These are phyloP conservation scores for Ambrosiella xylebori DNA, from an alignment of 2,329 filamentous ascomycete genomes.

Conservation along the genomic window DNA sequence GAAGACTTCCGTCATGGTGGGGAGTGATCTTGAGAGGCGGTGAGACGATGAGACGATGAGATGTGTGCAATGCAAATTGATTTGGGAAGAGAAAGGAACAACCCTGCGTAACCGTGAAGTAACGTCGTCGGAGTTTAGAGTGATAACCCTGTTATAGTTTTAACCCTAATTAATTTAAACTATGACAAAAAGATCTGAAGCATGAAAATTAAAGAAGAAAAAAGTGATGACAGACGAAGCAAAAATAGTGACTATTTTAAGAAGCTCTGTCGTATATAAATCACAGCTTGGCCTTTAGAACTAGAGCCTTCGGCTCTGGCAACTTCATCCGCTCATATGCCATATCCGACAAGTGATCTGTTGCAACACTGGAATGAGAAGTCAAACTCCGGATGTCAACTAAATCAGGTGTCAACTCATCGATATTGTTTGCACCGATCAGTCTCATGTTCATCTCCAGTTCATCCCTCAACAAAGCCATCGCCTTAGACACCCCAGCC, in stretches of 20 bases:
- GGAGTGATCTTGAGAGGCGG: not conserved
- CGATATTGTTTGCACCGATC: conserved; percentile 60
- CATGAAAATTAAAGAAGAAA: not conserved
- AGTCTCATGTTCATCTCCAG: conserved; percentile 99
- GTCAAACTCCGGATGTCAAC: conserved; percentile 59
- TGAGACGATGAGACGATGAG: not conserved
- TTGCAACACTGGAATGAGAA: conserved; percentile 31
- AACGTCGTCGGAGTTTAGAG: not conserved
- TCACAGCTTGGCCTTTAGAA: conserved; percentile 35
- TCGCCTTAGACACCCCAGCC: conserved; percentile 74
- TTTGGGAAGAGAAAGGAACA: not conserved
- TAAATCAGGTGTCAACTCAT: conserved; percentile 63
- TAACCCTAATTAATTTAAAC: not conserved
- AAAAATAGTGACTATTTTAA: not conserved
- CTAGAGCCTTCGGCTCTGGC: conserved; percentile 27
- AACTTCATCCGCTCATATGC: conserved; percentile 37
- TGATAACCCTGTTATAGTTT: not conserved
- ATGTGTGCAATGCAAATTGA: not conserved
- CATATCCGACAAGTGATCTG: conserved; percentile 29
- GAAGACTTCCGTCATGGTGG: not conserved
- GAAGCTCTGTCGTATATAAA: not conserved
- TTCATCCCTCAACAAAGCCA: conserved; percentile 86
- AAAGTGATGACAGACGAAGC: not conserved
- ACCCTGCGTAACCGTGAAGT: not conserved
- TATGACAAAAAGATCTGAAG: no score